A percentile compares a stretch with the other conserved stretches of the same genome.
These are phyloP conservation scores for Colletotrichum nymphaeae DNA, from an alignment of 2,329 filamentous ascomycete species.

Conservation along the genomic window DNA sequence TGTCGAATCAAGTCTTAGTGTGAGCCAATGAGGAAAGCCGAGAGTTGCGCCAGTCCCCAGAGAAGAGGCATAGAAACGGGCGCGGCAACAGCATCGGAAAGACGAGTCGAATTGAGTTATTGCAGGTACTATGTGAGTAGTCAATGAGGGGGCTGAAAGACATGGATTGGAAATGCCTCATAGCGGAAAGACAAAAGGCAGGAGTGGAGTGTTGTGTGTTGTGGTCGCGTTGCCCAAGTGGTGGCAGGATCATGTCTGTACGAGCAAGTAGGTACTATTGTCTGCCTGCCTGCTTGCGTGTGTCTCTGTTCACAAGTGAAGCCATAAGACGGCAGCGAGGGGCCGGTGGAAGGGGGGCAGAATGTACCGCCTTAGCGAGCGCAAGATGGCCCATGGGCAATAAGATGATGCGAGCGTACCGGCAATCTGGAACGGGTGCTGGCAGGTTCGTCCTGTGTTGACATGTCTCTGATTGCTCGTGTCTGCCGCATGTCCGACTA, in stretches of 20 bases:
- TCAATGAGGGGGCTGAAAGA: slow-evolving; percentile 31
- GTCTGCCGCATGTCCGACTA: slow-evolving; percentile 14
- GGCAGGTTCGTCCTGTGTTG: slow-evolving; percentile 32
- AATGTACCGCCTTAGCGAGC: slow-evolving; percentile 30
- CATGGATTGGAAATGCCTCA: slow-evolving; percentile 36
- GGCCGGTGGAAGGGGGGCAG: slow-evolving; percentile 4
- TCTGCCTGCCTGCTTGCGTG: not conserved
- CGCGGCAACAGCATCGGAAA: slow-evolving; percentile 27
- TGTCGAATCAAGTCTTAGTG: slow-evolving; percentile 17
- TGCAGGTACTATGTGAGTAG: not conserved
- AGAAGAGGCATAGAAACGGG: slow-evolving; percentile 23
- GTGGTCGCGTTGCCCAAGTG: slow-evolving; percentile 21
- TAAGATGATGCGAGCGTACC: slow-evolving; percentile 30
- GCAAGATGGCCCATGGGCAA: slow-evolving; percentile 5
- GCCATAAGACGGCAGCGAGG: not conserved
- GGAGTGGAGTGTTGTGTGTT: slow-evolving; percentile 22
- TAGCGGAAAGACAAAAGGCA: slow-evolving; percentile 18
- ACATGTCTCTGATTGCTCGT: slow-evolving; percentile 11
- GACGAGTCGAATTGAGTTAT: slow-evolving; percentile 9
- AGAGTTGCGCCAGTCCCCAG: slow-evolving; percentile 1
- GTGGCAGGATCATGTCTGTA: slow-evolving; percentile 31
- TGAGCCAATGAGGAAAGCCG: slow-evolving; percentile 12
- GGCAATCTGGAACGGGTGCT: slow-evolving; percentile 22
- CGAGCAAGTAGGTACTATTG: not conserved
- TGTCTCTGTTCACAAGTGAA: slow-evolving; percentile 9